Conservation (phyloP, 495 filamentous ascomycete genomes). For the Trichoderma parareesei region DNA sequence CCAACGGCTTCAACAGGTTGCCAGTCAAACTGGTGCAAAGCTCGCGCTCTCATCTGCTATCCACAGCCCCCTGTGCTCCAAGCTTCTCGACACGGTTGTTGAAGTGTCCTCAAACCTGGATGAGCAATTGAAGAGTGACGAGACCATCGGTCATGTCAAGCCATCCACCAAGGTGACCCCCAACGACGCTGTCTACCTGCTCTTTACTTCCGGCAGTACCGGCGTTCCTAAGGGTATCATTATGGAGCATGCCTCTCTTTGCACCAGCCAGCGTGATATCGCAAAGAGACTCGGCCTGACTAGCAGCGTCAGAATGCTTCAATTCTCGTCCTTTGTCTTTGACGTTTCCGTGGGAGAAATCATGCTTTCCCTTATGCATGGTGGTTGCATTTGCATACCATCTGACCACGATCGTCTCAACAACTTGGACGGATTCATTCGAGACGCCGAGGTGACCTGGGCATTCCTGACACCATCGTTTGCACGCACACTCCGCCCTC, state of each 20-base stretch:
- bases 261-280: constrained; percentile 20
- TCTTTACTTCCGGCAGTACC: constrained; percentile 49
- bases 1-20: constrained; percentile 29
- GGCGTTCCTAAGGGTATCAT: constrained; percentile 36
- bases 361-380: constrained; percentile 52
- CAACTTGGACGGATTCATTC: constrained; percentile 31
- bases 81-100: not conserved
- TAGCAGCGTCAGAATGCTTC: constrained; percentile 44
- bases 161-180: constrained; percentile 34
- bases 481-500: constrained; percentile 32
- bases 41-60: not conserved
- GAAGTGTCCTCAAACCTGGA: not conserved
- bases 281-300: constrained; percentile 24
- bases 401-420: constrained; percentile 31
- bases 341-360: constrained; percentile 60
- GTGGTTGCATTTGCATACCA: constrained; percentile 44
- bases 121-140: not conserved
- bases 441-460: constrained; percentile 41
- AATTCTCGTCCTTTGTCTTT: constrained; percentile 59
- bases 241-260: constrained; percentile 27
- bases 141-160: constrained; percentile 3
- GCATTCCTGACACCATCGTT: constrained; percentile 39
- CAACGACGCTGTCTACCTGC: constrained; percentile 40
- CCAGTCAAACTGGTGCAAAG: not conserved
- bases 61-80: not conserved